Evolutionary conservation across 2,329 filamentous ascomycete genomes (phyloP).

Genomic region (Aquanectria penicillioides): DNA sequence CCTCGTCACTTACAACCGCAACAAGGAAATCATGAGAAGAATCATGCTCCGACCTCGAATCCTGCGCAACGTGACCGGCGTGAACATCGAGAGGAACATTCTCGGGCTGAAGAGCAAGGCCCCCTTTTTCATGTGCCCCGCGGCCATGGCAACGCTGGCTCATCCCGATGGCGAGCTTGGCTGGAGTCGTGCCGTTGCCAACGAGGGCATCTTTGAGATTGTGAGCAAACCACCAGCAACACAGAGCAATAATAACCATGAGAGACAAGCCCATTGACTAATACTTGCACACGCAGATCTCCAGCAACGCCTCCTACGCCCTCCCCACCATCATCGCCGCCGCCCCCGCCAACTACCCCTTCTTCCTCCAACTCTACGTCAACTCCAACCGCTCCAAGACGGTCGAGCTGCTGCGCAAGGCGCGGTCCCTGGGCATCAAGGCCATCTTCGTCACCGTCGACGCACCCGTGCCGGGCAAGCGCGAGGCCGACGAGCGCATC

Average conservation of each 20-base stretch:
- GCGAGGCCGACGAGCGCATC: conserved; percentile 66
- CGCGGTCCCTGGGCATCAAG: conserved; percentile 58
- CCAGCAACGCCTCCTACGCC: conserved; percentile 40
- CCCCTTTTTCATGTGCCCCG: conserved; percentile 72
- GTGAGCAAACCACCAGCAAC: conserved; percentile 1
- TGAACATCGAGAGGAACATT: conserved; percentile 62
- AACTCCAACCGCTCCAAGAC: conserved; percentile 61
- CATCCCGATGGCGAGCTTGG: conserved; percentile 69
- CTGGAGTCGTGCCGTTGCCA: conserved; percentile 42
- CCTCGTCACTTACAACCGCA: conserved; percentile 65
- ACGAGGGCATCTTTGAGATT: conserved; percentile 41
- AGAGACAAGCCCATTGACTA: neutral
- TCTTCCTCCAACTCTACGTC: conserved; percentile 61
- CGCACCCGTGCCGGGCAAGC: conserved; percentile 64
- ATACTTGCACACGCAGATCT: conserved; percentile 25
- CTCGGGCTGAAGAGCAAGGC: conserved; percentile 60
- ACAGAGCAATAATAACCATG: too few relatives aligned
- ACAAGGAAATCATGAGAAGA: conserved; percentile 62
- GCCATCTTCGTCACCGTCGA: conserved; percentile 65
- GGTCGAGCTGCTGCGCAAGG: conserved; percentile 53
- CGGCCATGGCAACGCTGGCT: conserved; percentile 71
- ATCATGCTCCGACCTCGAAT: conserved; percentile 70
- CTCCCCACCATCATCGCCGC: conserved; percentile 39
- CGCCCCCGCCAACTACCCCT: conserved; percentile 34
- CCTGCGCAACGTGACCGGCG: conserved; percentile 63